Base-by-base conservation (phyloP, 1,284 basidiomycete species). In the Porogramme epimiltina region DNA sequence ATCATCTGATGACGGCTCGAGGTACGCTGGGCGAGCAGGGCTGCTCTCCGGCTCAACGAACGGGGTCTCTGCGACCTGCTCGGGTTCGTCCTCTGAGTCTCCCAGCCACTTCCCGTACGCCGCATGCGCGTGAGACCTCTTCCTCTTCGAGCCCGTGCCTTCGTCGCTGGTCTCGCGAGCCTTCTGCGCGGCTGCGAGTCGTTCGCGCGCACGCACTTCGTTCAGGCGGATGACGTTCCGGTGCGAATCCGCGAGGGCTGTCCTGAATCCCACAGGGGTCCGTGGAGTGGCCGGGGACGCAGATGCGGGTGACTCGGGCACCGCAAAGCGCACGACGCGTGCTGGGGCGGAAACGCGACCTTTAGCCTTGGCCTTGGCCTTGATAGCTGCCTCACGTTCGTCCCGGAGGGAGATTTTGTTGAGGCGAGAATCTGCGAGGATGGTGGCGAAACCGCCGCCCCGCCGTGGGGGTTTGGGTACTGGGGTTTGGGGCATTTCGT, bases 191-290 rank as follows among this genome's bases (percentile, higher is more conserved):
- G 40, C 47, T 44, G 6, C 8, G 13, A 31, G 28, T 19, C 45
- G 45, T 28, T 51, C 47, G n/a, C 48, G 47, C 9, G 41, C 56
- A 0, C 56, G 53, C 25, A 55, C 57, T 25, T 54, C 57, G 23
- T 52, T 51, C 18, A 54, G 43, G 10, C 52, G 56, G 22, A 73
- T 69, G 22, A 74, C 70, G 43, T 74, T 73, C 43, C 64, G 70
- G 44, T 73, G 70, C 15, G 80, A 77, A 47, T 76, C 73, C 15
- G 74, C 74, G 20, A 82, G 59, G 24, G 81, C 59, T 11, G 76
- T 76, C 25, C 65, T 62, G 54, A 79, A 77, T 51, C 34, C 34
- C 5, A 66, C 70, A 1, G 50, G 44, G 2, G 47, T 52, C 2
- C 49, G 54, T 25, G 37, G 33, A 5, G 24, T 5, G 22, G 36